A percentile compares a stretch with the other conserved stretches of the same genome.
Conservation (phyloP, 306 rosid species). For the Glycyrrhiza uralensis region DNA sequence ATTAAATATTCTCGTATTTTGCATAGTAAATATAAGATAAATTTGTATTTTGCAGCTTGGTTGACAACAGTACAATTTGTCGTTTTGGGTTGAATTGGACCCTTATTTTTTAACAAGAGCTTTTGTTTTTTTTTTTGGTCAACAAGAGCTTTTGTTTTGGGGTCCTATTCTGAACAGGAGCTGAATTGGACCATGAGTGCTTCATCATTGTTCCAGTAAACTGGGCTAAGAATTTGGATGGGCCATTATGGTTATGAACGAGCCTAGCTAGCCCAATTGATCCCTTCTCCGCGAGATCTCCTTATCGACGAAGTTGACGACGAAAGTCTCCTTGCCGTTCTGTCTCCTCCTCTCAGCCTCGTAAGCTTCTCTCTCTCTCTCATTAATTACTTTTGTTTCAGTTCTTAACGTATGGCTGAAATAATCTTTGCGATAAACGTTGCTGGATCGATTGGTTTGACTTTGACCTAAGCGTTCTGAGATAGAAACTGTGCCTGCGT, state of each 20-base stretch:
- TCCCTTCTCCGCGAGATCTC: conserved; percentile 39
- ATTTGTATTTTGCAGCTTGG: too few species aligned
- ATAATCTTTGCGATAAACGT: background rate
- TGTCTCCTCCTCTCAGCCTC: background rate
- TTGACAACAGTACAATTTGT: too few species aligned
- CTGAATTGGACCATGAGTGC: too few species aligned
- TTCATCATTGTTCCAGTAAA: too few species aligned
- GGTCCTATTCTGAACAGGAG: too few species aligned
- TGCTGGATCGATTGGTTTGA: background rate
- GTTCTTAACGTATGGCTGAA: background rate
- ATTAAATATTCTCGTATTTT: too few species aligned
- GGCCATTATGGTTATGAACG: background rate
- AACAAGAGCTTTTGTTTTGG: too few species aligned
- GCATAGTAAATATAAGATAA: too few species aligned
- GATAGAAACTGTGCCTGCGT: background rate
- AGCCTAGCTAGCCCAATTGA: background rate
- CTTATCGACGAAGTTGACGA: background rate
- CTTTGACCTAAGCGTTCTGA: conserved; percentile 23
- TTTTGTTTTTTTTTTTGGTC: too few species aligned
- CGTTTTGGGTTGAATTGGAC: too few species aligned
- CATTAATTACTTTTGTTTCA: background rate
- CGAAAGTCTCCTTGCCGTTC: background rate
- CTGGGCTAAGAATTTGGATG: conserved; percentile 7
- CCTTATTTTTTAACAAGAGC: too few species aligned
- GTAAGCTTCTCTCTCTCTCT: conserved; percentile 1